A percentile compares a stretch with the other conserved stretches of the same genome.
phyloP scores from a whole-genome alignment of 1,284 basidiomycete genomes.

The Cystobasidium pallidum region DNA sequence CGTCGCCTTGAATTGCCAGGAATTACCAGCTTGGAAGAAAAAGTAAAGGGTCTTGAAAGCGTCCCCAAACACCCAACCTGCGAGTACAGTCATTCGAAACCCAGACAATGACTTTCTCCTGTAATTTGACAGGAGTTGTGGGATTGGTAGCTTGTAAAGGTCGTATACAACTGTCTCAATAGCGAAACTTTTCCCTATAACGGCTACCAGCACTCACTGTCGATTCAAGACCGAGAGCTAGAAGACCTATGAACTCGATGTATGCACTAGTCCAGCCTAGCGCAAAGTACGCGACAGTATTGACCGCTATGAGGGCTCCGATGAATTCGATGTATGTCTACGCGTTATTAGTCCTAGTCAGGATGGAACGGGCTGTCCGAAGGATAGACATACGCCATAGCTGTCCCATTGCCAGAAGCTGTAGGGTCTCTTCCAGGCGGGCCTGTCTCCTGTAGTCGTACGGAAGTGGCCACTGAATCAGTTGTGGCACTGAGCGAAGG shows the following conservation, averaged over 20 bases:
- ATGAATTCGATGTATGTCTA: slow-evolving; percentile 60
- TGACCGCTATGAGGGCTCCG: slow-evolving; percentile 57
- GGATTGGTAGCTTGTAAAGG: slow-evolving; percentile 58
- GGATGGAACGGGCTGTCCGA: no score
- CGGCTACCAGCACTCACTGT: slow-evolving; percentile 51
- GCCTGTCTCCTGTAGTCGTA: background rate
- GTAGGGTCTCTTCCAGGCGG: slow-evolving; percentile 53
- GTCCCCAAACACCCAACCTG: slow-evolving; percentile 59
- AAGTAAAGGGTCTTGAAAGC: slow-evolving; percentile 60
- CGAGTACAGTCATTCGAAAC: slow-evolving; percentile 59
- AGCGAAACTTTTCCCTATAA: background rate
- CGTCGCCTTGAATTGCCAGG: slow-evolving; percentile 60
- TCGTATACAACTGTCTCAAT: no score
- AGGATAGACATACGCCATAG: slow-evolving; percentile 51
- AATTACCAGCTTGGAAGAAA: slow-evolving; percentile 58
- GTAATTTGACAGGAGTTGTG: slow-evolving; percentile 61
- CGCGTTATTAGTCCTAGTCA: background rate
- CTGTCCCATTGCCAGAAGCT: slow-evolving; percentile 60
- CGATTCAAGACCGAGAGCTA: slow-evolving; percentile 61
- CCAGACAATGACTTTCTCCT: slow-evolving; percentile 60
- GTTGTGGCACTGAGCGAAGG: background rate
- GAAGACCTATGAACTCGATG: slow-evolving; percentile 58
- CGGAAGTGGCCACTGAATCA: background rate
- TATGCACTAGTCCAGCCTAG: slow-evolving; percentile 51
- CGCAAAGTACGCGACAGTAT: slow-evolving; percentile 55